Base-by-base conservation (phyloP, 805 yeast genomes). In the Yueomyces sinensis region DNA sequence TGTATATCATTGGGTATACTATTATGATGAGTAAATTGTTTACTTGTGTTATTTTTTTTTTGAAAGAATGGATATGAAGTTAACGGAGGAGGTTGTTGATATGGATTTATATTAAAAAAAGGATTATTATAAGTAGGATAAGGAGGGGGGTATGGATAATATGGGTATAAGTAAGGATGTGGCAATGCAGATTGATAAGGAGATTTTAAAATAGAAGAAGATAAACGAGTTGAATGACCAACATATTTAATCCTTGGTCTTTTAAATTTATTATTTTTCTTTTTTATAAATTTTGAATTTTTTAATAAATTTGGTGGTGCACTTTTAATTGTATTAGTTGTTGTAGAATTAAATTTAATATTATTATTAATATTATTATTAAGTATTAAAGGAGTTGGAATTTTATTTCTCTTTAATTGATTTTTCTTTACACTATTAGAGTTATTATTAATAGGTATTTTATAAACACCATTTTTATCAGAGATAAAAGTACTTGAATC, bases 181-280 rank as follows among this genome's bases (percentile, higher is more conserved):
- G n/a, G n/a, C n/a, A n/a, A n/a, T n/a, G n/a, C n/a, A n/a, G n/a
- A n/a, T n/a, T n/a, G n/a, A n/a, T n/a, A n/a, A n/a, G n/a, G n/a
- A n/a, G n/a, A n/a, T n/a, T n/a, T n/a, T n/a, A n/a, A n/a, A n/a
- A n/a, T n/a, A n/a, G n/a, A n/a, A n/a, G n/a, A n/a, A n/a, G n/a
- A n/a, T n/a, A n/a, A n/a, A n/a, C n/a, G n/a, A n/a, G n/a, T n/a
- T n/a, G n/a, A n/a, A n/a, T n/a, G n/a, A n/a, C n/a, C n/a, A n/a
- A n/a, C n/a, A 31, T 52, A 54, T 35, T 45, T 50, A 11, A 54
- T 57, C 14, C 50, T 43, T 13, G 52, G 52, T 32, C 44, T 49
- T 11, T 17, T 33, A 16, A 15, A n/a, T 32, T 16, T 34, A n/a
- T 5, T 25, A 6, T 25, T 25, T 20, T 7, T 7, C 7, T 20